phyloP scores from a whole-genome alignment of 2,329 filamentous ascomycete species.

The Pseudogymnoascus sp. region DNA sequence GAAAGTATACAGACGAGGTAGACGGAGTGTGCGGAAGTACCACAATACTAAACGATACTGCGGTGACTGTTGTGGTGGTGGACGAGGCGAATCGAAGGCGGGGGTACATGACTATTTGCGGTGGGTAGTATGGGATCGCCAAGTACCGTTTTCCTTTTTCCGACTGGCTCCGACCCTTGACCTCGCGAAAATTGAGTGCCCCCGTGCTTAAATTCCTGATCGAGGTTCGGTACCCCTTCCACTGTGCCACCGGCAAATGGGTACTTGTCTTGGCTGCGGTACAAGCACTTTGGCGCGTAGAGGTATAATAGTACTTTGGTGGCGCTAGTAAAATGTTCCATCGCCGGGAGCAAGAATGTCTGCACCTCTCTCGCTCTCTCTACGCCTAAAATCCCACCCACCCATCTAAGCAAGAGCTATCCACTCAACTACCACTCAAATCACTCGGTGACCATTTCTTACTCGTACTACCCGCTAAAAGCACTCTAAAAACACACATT shows the following conservation, averaged over 20 bases:
- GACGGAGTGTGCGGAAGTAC: background rate
- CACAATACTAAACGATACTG: background rate
- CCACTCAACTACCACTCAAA: background rate
- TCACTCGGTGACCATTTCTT: background rate
- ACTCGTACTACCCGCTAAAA: background rate
- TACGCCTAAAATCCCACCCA: too few relatives aligned
- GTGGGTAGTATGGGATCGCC: background rate
- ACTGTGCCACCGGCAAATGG: background rate
- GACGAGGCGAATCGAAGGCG: background rate
- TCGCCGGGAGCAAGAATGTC: background rate
- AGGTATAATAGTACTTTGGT: background rate
- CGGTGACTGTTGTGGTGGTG: background rate
- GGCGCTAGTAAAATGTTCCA: background rate
- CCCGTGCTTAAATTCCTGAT: constrained; percentile 2
- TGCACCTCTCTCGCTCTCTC: background rate
- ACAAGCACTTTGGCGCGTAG: background rate
- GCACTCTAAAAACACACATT: background rate
- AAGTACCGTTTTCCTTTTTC: background rate
- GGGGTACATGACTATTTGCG: background rate
- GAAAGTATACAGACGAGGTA: background rate
- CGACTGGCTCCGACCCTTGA: background rate
- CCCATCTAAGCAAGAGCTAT: background rate
- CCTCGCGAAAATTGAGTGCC: background rate
- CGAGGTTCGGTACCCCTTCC: background rate
- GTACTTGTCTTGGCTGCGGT: background rate